A percentile compares a stretch with the other conserved stretches of the same genome.
Conservation (phyloP, 257 asterid species). For the Solanum virginianum region DNA sequence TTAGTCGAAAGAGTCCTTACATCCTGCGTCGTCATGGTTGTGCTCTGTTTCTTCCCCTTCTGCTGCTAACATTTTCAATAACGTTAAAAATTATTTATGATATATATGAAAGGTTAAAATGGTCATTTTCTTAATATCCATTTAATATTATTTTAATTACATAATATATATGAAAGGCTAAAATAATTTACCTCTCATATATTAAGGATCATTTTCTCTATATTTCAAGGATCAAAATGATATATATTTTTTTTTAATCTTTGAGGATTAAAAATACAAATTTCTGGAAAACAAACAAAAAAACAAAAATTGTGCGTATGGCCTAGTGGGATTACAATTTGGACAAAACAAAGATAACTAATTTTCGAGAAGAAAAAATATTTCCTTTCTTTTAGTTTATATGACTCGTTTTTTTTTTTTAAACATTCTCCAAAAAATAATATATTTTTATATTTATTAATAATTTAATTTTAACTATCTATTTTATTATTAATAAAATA, state of each 20-base stretch:
- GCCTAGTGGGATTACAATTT: neutral
- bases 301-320: neutral
- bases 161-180: no score
- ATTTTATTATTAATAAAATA: no score
- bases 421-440: no score
- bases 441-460: no score
- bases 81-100: no score
- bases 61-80: neutral
- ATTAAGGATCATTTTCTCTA: neutral
- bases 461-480: no score
- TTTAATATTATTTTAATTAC: no score
- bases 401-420: no score
- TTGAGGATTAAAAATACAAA: neutral
- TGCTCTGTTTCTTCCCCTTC: neutral
- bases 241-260: neutral
- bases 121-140: no score
- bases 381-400: no score
- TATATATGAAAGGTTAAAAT: no score
- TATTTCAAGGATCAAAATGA: neutral
- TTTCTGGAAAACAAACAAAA: neutral
- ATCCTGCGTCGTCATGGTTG: neutral
- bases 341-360: neutral
- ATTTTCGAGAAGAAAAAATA: neutral
- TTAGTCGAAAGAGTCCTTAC: neutral
- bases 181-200: neutral